phyloP scores from a whole-genome alignment of 805 yeast genomes.

The Alloascoidea africana region DNA sequence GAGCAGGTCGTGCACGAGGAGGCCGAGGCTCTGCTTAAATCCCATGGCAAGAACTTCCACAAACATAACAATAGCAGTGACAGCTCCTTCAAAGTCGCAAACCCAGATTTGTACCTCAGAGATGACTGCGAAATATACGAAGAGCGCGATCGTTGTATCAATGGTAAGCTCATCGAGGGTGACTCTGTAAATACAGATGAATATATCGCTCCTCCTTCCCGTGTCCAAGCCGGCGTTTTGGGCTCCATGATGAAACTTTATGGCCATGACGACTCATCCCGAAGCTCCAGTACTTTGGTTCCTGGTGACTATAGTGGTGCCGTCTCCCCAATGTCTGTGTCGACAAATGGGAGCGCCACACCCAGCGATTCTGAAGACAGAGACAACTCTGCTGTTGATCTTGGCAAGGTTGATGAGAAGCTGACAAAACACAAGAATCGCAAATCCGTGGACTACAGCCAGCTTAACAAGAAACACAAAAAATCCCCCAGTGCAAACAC shows the following conservation, averaged over 20 bases:
- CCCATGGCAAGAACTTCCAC: not conserved
- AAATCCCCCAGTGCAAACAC: not conserved
- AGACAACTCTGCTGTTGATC: not conserved
- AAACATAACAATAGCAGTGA: not conserved
- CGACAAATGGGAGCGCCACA: constrained; percentile 3
- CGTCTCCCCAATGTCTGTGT: constrained; percentile 1
- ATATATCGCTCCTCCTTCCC: constrained; percentile 42
- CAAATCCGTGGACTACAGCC: not conserved
- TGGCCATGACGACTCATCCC: constrained; percentile 13
- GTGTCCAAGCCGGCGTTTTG: constrained; percentile 75
- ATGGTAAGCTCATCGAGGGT: not conserved
- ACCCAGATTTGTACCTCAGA: not conserved
- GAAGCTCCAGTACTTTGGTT: constrained; percentile 7
- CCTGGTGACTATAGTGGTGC: constrained; percentile 4
- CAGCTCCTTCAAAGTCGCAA: not conserved
- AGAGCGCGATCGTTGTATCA: not conserved
- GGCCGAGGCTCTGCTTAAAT: not conserved
- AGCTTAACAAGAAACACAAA: not conserved
- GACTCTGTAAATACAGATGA: constrained; percentile 16
- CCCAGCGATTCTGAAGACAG: constrained; percentile 4
- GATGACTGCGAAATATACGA: not conserved
- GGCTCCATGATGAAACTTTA: constrained; percentile 65
- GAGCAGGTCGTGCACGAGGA: not conserved
- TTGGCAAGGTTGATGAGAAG: constrained; percentile 1
- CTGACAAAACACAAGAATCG: not conserved